Percentiles rank a stretch among this genome's conserved stretches.
These are phyloP conservation scores for Amauroascus niger DNA, from an alignment of 2,329 filamentous ascomycete genomes.

Conservation along the genomic window DNA sequence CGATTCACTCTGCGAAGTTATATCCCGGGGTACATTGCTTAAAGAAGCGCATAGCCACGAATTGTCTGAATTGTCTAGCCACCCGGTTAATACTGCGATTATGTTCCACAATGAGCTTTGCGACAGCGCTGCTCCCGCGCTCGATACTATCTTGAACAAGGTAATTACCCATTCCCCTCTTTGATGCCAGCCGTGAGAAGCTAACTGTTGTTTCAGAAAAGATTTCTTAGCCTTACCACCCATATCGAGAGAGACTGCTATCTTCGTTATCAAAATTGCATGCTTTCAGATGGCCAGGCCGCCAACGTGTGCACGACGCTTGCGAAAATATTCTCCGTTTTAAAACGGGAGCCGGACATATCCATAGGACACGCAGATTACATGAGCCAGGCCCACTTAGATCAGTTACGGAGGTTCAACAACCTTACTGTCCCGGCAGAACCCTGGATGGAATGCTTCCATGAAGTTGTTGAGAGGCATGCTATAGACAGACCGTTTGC, in stretches of 20 bases:
- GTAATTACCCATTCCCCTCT: background rate
- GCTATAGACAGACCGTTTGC: constrained; percentile 3
- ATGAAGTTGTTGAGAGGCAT: constrained; percentile 15
- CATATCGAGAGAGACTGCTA: background rate
- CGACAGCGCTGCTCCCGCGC: background rate
- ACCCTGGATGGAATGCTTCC: constrained; percentile 15
- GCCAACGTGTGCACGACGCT: constrained; percentile 3
- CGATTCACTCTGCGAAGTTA: background rate
- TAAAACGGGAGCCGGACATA: background rate
- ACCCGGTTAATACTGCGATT: background rate
- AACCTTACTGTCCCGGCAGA: background rate
- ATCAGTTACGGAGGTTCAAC: constrained; percentile 10
- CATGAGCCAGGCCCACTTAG: constrained; percentile 9
- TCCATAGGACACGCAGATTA: background rate
- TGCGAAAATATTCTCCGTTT: background rate
- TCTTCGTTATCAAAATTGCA: constrained; percentile 2
- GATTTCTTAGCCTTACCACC: background rate
- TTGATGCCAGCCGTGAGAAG: background rate
- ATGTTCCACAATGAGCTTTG: background rate
- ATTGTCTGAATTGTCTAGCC: background rate
- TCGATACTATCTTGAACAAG: background rate
- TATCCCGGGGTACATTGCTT: background rate
- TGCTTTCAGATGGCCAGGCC: constrained; percentile 2
- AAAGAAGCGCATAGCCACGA: background rate
- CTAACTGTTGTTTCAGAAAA: background rate